phyloP scores from a whole-genome alignment of 805 yeast species.

The Lachancea sp. region DNA sequence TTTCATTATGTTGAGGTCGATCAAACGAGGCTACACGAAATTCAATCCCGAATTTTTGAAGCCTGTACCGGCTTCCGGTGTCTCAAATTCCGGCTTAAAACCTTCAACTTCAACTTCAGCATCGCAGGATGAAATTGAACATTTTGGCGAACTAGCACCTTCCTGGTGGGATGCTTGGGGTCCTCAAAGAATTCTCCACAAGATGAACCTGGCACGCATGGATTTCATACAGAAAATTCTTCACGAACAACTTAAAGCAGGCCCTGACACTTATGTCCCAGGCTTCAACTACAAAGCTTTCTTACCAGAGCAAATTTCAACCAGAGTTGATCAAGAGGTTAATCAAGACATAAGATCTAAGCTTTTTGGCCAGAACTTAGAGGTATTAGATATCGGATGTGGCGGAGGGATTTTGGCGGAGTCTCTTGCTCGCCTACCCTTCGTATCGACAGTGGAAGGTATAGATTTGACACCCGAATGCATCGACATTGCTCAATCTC shows the following conservation, averaged over 20 bases:
- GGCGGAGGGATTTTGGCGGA: slow-evolving; percentile 97
- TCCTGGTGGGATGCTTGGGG: slow-evolving; percentile 98
- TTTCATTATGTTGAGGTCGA: background rate
- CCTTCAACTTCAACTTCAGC: slow-evolving; percentile 10
- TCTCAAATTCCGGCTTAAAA: background rate
- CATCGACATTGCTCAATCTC: slow-evolving; percentile 68
- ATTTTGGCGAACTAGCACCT: slow-evolving; percentile 81
- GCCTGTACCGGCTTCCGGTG: background rate
- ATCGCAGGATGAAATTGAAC: slow-evolving; percentile 57
- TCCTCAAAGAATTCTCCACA: slow-evolving; percentile 86
- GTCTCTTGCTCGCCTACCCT: slow-evolving; percentile 69
- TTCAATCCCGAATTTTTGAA: slow-evolving; percentile 1
- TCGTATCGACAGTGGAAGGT: slow-evolving; percentile 62
- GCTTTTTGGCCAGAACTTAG: slow-evolving; percentile 33
- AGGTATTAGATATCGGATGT: slow-evolving; percentile 86
- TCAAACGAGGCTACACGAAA: slow-evolving; percentile 10
- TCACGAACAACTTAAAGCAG: slow-evolving; percentile 22
- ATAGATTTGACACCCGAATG: slow-evolving; percentile 84
- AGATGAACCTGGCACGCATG: slow-evolving; percentile 86
- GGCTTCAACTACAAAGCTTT: slow-evolving; percentile 61
- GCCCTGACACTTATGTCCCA: slow-evolving; percentile 56
- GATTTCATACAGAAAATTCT: slow-evolving; percentile 73
- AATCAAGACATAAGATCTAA: slow-evolving; percentile 34
- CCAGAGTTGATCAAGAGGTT: slow-evolving; percentile 48
- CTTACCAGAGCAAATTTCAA: slow-evolving; percentile 51